Conservation (phyloP, 306 rosid species). For the Morella rubra region DNA sequence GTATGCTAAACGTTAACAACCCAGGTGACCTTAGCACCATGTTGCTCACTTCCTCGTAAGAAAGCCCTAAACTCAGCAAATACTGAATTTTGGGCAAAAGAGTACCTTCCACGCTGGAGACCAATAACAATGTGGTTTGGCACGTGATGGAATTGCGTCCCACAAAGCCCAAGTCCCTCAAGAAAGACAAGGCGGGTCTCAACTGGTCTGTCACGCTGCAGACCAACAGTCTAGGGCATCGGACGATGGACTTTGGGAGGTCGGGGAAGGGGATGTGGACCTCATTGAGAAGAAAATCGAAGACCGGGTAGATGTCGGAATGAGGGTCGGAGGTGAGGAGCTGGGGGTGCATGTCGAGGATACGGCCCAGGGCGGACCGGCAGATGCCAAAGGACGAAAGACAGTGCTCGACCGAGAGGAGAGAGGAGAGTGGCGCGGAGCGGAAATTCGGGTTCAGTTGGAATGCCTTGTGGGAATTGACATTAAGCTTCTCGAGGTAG, state of each 20-base stretch:
- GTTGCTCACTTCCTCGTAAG: conserved; percentile 42
- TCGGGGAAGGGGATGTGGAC: conserved; percentile 57
- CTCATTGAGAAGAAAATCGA: conserved; percentile 75
- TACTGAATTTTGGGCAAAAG: conserved; percentile 47
- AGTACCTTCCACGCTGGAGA: conserved; percentile 45
- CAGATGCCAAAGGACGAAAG: conserved; percentile 67
- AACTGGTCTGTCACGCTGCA: conserved; percentile 49
- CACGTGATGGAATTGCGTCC: conserved; percentile 35
- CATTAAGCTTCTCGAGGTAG: conserved; percentile 60
- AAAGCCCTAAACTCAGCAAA: conserved; percentile 49
- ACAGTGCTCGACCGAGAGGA: conserved; percentile 58
- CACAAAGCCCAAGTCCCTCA: conserved; percentile 39
- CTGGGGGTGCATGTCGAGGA: conserved; percentile 76
- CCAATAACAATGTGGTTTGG: conserved; percentile 43
- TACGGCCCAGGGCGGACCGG: conserved; percentile 54
- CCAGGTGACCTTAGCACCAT: conserved; percentile 83
- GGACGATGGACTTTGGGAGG: conserved; percentile 47
- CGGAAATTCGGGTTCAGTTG: conserved; percentile 59
- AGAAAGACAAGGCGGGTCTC: conserved; percentile 41
- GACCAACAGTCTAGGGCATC: conserved; percentile 75
- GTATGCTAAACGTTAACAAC: conserved; percentile 57
- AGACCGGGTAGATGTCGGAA: conserved; percentile 60
- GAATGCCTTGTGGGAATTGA: conserved; percentile 63
- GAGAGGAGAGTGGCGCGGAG: conserved; percentile 45
- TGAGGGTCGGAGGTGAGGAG: conserved; percentile 75